Evolutionary conservation across 2,329 filamentous ascomycete genomes (phyloP).

Genomic region (Diplocarpon rosae): DNA sequence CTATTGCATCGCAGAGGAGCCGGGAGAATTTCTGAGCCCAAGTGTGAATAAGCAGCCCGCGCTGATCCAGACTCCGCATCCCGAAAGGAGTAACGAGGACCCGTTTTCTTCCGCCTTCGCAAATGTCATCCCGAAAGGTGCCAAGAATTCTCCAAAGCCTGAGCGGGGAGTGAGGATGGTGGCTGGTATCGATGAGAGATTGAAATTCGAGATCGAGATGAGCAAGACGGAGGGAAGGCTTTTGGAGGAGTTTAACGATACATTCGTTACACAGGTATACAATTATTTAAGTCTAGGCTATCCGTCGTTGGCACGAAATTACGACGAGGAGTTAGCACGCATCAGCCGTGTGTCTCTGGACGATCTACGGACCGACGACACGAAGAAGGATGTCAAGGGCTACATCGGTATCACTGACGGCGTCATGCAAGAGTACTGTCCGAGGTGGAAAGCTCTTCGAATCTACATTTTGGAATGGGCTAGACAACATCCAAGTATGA

Average conservation of each 20-base stretch:
- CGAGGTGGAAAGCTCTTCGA: constrained; percentile 74
- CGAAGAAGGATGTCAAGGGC: constrained; percentile 52
- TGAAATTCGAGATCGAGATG: constrained; percentile 20
- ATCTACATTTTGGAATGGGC: constrained; percentile 85
- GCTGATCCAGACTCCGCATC: constrained; percentile 29
- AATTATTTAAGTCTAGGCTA: constrained; percentile 94
- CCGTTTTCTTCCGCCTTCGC: constrained; percentile 26
- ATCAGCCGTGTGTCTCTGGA: constrained; percentile 61
- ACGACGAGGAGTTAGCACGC: constrained; percentile 74
- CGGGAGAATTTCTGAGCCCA: constrained; percentile 27
- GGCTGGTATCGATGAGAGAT: constrained; percentile 22
- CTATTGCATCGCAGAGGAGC: constrained; percentile 42
- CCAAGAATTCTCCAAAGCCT: constrained; percentile 6
- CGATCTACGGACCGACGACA: constrained; percentile 64
- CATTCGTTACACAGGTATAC: constrained; percentile 89
- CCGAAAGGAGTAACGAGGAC: constrained; percentile 25
- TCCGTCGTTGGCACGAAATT: constrained; percentile 70
- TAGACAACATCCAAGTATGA: constrained; percentile 68
- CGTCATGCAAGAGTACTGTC: constrained; percentile 36
- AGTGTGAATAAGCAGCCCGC: constrained; percentile 21
- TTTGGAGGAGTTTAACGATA: constrained; percentile 62
- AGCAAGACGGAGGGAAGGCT: constrained; percentile 29
- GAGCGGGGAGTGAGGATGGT: constrained; percentile 25
- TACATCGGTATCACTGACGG: constrained; percentile 51
- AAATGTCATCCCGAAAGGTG: constrained; percentile 7